Conservation (phyloP, 164 flowering plant species). For the Magnolia sinica region DNA sequence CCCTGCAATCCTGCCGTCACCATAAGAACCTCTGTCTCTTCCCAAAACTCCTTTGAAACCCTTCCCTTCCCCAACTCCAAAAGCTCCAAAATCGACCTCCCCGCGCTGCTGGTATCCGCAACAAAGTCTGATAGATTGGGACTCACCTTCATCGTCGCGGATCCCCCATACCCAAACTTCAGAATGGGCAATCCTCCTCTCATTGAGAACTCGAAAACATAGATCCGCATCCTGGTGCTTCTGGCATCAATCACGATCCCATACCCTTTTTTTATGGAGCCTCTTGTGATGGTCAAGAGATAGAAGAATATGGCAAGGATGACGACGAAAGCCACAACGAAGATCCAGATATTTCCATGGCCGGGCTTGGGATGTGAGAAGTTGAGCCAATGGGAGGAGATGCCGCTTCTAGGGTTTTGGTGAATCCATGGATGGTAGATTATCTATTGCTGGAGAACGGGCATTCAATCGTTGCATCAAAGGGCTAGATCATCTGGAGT, state of each 20-base stretch:
- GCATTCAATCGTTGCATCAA: conserved; percentile 76
- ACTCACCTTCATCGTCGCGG: too few relatives aligned
- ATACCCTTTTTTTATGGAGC: conserved; percentile 18
- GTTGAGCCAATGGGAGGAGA: conserved; percentile 20
- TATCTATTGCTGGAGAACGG: conserved; percentile 15
- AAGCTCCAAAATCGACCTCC: too few relatives aligned
- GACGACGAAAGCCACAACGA: conserved; percentile 12
- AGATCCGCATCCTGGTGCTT: too few relatives aligned
- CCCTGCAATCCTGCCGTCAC: conserved; percentile 89
- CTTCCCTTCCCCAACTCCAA: conserved; percentile 12
- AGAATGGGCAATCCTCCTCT: too few relatives aligned
- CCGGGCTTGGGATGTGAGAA: neutral
- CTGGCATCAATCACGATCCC: conserved; percentile 70
- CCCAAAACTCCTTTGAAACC: conserved; percentile 59
- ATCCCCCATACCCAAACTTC: too few relatives aligned
- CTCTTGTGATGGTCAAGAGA: neutral
- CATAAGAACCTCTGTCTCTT: conserved; percentile 74
- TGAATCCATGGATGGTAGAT: conserved; percentile 9
- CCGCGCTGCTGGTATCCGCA: too few relatives aligned
- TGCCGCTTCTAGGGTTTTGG: conserved; percentile 35
- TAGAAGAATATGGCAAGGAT: conserved; percentile 22
- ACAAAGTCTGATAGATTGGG: too few relatives aligned
- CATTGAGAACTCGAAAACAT: too few relatives aligned
- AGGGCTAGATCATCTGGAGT: conserved; percentile 2
- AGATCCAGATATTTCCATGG: conserved; percentile 11